These are phyloP conservation scores for Mycena sp. DNA, from an alignment of 1,284 basidiomycete genomes.

Conservation along the genomic window DNA sequence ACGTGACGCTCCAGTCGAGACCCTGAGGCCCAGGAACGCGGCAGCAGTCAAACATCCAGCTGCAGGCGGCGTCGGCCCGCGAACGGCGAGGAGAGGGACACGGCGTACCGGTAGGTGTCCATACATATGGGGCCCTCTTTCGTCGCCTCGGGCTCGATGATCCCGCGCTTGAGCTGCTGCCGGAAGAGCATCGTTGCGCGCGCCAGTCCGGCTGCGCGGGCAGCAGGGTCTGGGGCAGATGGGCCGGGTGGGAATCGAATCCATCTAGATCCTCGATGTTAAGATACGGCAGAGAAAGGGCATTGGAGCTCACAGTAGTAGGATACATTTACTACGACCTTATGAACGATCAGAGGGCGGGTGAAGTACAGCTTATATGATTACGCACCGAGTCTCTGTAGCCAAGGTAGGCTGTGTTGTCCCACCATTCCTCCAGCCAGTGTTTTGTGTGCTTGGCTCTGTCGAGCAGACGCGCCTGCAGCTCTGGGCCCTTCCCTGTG, in stretches of 20 bases:
- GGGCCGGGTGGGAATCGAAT: slow-evolving; percentile 71
- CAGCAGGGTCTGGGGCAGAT: slow-evolving; percentile 67
- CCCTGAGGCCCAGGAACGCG: slow-evolving; percentile 80
- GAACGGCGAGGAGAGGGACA: background rate
- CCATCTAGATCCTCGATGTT: slow-evolving; percentile 69
- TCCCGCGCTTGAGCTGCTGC: slow-evolving; percentile 70
- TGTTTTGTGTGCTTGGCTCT: slow-evolving; percentile 62
- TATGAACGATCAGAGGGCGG: background rate
- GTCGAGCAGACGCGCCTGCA: slow-evolving; percentile 67
- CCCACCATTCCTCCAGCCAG: slow-evolving; percentile 90
- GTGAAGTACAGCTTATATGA: background rate
- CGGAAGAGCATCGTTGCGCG: slow-evolving; percentile 80
- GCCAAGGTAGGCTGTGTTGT: slow-evolving; percentile 73
- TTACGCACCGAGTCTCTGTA: slow-evolving; percentile 78
- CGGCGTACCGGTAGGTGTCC: slow-evolving; percentile 82
- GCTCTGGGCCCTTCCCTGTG: slow-evolving; percentile 55
- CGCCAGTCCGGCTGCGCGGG: slow-evolving; percentile 79
- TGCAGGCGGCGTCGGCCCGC: slow-evolving; percentile 39
- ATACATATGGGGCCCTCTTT: slow-evolving; percentile 85
- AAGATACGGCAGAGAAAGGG: slow-evolving; percentile 2
- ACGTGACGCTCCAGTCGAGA: slow-evolving; percentile 81
- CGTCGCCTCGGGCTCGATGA: slow-evolving; percentile 75
- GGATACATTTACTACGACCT: slow-evolving; percentile 85
- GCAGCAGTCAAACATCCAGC: slow-evolving; percentile 94
- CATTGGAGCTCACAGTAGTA: slow-evolving; percentile 72